phyloP scores from a whole-genome alignment of 2,329 filamentous ascomycete genomes.

The Pleurostoma richardsiae region DNA sequence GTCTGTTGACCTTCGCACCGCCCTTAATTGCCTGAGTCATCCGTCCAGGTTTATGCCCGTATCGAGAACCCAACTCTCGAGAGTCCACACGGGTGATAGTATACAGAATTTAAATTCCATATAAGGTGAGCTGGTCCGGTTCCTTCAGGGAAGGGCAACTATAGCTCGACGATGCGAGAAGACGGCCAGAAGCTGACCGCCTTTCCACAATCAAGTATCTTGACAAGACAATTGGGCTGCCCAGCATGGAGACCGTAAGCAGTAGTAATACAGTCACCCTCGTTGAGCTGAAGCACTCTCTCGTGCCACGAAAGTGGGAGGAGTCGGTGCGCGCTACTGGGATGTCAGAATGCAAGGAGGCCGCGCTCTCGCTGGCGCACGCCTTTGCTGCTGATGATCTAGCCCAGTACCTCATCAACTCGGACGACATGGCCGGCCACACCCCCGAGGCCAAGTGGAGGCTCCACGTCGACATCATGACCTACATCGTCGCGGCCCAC shows the following conservation, averaged over 20 bases:
- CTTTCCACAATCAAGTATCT: background rate
- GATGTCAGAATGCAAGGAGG: slow-evolving; percentile 65
- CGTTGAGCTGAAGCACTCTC: slow-evolving; percentile 33
- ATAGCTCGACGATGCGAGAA: background rate
- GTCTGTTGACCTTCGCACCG: slow-evolving; percentile 53
- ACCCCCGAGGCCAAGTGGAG: slow-evolving; percentile 67
- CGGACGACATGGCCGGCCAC: slow-evolving; percentile 59
- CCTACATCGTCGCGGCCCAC: slow-evolving; percentile 72
- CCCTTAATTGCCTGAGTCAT: slow-evolving; percentile 51
- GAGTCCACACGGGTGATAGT: slow-evolving; percentile 52
- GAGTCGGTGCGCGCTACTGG: slow-evolving; percentile 57
- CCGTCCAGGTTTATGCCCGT: slow-evolving; percentile 53
- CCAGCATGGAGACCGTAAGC: slow-evolving; percentile 38
- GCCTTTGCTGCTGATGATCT: slow-evolving; percentile 74
- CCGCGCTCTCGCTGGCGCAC: slow-evolving; percentile 67
- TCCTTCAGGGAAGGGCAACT: background rate
- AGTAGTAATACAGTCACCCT: slow-evolving; percentile 18
- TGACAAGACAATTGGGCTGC: slow-evolving; percentile 5
- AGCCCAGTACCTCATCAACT: slow-evolving; percentile 69
- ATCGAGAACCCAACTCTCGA: slow-evolving; percentile 49
- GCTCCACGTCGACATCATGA: slow-evolving; percentile 72
- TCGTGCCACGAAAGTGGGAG: slow-evolving; percentile 48
- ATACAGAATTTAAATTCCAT: slow-evolving; percentile 47
- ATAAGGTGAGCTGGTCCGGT: slow-evolving; percentile 8
- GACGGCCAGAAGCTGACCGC: background rate